Base-by-base conservation (phyloP, 2,329 filamentous ascomycete genomes). In the Claviceps sp. region DNA sequence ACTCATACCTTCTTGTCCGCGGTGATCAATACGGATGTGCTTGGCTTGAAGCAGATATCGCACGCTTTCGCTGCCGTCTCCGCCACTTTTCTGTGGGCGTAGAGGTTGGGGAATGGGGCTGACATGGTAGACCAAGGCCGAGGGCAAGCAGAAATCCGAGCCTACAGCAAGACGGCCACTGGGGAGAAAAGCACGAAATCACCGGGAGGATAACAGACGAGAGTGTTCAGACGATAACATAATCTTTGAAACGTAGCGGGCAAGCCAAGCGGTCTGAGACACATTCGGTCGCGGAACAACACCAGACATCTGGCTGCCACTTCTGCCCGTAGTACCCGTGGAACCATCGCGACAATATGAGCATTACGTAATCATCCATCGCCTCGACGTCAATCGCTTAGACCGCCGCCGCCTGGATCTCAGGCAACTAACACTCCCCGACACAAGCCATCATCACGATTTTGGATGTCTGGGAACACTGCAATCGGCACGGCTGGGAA, bases 21-120 rank as follows among this genome's bases (percentile, higher is more conserved):
- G 8, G 89, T 94, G 59, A 95, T 87, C 51, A 98, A 74, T 18
- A 97, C 91, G 58, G 85, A 94, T 6, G 84, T 81, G 54, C 84
- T 88, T 8, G 86, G 85, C 69, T 93, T 95, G 73, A 85, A 94
- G 75, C 93, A 97, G 56, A 97, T 81, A 67, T 88, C 85, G 69
- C 93, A 98, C 48, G 87, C 76, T 68, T 87, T 95, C 13, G 87
- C 78, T 1, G 85, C 78, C n/a, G 81, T 78, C 34, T 95, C 88
- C 13, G 89, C 89, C 38, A 97, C 91, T 59, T 82, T 87, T 48
- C 91, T 86, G 57, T 90, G 85, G 57, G 87, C 82, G 70, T 91
- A 97, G 34, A 86, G 68, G 63, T 97, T 97, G 43, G 79, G 79
- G 54, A 91, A 80, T 2, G 62, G 58, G 49, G 55, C 55, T 26